phyloP scores from a whole-genome alignment of 495 filamentous ascomycete species.

The Niebla homalea region DNA sequence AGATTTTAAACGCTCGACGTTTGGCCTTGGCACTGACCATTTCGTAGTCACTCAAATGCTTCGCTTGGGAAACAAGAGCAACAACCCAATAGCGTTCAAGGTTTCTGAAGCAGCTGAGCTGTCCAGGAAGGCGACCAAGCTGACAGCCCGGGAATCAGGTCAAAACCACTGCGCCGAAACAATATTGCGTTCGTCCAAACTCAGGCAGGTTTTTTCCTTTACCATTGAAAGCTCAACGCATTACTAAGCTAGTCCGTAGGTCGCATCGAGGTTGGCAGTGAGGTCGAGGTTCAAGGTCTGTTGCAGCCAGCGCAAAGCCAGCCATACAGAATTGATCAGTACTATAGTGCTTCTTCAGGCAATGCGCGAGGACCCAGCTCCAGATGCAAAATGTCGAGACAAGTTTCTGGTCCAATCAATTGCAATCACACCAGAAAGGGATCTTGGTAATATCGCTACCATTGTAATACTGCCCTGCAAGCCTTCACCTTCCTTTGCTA shows the following conservation, averaged over 20 bases:
- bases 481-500: conserved; percentile 14
- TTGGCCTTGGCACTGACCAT: not conserved
- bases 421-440: conserved; percentile 67
- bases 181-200: conserved; percentile 98
- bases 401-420: conserved; percentile 98
- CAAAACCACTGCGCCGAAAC: conserved; percentile 97
- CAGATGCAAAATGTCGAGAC: conserved; percentile 81
- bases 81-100: conserved; percentile 86
- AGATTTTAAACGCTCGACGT: not conserved
- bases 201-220: conserved; percentile 34
- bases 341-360: conserved; percentile 77
- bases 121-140: not conserved
- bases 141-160: conserved; percentile 42
- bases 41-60: conserved; percentile 61
- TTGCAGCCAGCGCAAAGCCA: conserved; percentile 6
- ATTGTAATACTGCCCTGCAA: conserved; percentile 41
- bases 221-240: too few species aligned
- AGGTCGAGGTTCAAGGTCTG: conserved; percentile 87
- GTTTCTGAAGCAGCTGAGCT: conserved; percentile 29
- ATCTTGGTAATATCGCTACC: conserved; percentile 60
- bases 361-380: conserved; percentile 87
- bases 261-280: conserved; percentile 73
- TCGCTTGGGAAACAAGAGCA: conserved; percentile 63
- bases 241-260: conserved; percentile 18
- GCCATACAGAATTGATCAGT: conserved; percentile 4